A percentile compares a stretch with the other conserved stretches of the same genome.
These are phyloP conservation scores for Coemansia sp. DNA, from an alignment of 192 early-diverging fungal species.

Conservation along the genomic window DNA sequence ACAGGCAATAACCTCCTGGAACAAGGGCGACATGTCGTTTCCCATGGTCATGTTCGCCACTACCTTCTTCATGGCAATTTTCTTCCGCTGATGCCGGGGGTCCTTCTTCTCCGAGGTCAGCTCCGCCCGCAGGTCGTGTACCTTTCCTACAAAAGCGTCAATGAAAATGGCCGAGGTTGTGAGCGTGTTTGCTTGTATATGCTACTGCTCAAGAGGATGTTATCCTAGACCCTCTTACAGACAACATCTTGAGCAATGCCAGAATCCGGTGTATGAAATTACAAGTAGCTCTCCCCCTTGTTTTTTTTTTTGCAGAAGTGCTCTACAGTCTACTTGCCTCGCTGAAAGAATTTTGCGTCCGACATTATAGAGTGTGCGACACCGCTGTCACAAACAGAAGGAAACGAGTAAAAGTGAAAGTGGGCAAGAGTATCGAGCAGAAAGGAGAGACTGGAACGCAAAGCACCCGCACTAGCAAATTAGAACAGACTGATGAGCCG, in stretches of 20 bases:
- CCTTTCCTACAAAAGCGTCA: slow-evolving; percentile 68
- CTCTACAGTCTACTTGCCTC: slow-evolving; percentile 59
- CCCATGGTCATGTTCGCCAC: slow-evolving; percentile 99
- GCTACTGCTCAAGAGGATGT: background rate
- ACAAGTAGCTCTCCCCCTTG: background rate
- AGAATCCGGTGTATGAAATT: background rate
- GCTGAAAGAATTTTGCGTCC: slow-evolving; percentile 80
- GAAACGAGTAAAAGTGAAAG: background rate
- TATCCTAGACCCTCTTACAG: background rate
- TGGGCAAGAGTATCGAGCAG: background rate
- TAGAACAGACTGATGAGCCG: background rate
- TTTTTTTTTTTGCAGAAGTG: background rate
- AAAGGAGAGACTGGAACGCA: background rate
- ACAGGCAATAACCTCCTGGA: slow-evolving; percentile 88
- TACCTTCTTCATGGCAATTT: slow-evolving; percentile 89
- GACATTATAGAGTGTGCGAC: slow-evolving; percentile 54
- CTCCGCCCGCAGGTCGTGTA: slow-evolving; percentile 86
- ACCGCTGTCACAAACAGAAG: slow-evolving; percentile 1
- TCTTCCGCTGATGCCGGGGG: slow-evolving; percentile 77
- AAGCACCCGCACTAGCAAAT: background rate
- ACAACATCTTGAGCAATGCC: slow-evolving; percentile 1
- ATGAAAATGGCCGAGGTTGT: background rate
- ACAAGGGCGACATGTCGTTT: slow-evolving; percentile 96
- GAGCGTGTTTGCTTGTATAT: background rate
- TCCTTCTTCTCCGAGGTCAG: slow-evolving; percentile 86